Base-by-base conservation (phyloP, 768 basidiomycete species). In the Boletus tomentosulus region DNA sequence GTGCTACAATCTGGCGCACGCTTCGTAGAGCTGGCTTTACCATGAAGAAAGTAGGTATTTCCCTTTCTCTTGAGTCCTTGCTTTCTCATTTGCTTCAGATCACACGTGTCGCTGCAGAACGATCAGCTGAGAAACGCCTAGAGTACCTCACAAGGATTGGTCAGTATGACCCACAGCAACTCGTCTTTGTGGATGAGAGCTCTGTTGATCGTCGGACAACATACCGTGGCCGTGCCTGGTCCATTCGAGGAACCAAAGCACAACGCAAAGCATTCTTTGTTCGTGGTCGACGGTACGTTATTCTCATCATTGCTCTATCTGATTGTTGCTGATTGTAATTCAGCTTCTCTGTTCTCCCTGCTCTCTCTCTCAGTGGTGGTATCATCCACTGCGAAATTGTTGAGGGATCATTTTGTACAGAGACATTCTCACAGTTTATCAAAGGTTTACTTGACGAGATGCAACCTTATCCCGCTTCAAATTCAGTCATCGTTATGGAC, bases 401-500 rank as follows among this genome's bases (percentile, higher is more conserved):
- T 7, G 33, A 57, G 19, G 44, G 48, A 3, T 57, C 38, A 7
- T 50, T 43, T 28, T 43, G 30, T 13, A 50, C 49, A 24, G 30
- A 24, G 15, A 33, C 22, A 9, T 51, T 51, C 27, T 34, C 13
- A 15, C 7, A 19, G 9, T 51, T 44, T n/a, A 37, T 51, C 12
- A 15, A 51, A 27, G 33, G 22, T 22, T 22, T 51, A 35, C 50
- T 51, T 27, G 42, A 39, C 4, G 4, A 35, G 13, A 54, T 54
- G 53, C 24, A 54, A 30, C 53, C 46, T 10, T 48, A 28, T 13
- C 41, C 42, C 4, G 41, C 24, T 2, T 33, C 33, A 11, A 54
- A 48, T n/a, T 48, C 41, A n/a, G 41, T 54, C 9, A 48, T 54
- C 2, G 39, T 54, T 31, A 53, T 48, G 46, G 52, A 53, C 24